Base-by-base conservation (phyloP, 1,139 yeast genomes). In the Yamadazyma blattariae region DNA sequence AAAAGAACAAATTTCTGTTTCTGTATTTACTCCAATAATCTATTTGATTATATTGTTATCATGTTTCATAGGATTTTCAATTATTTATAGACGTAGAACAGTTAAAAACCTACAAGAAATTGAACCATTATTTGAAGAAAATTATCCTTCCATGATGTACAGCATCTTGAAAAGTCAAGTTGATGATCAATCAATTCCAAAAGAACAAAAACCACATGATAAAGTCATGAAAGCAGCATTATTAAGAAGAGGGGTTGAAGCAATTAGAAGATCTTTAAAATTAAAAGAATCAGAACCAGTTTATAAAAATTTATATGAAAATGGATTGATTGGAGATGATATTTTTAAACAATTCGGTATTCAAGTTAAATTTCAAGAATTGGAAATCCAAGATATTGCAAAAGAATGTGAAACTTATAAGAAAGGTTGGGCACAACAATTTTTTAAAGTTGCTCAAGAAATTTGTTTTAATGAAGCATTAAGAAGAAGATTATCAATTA, bases 391-490 rank as follows among this genome's bases (percentile, higher is more conserved):
- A 56, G 90, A 83, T 38, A 72, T 89, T 36, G 82, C 85, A n/a
- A 64, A 58, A 37, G 96, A 88, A 59, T 87, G 95, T 32, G 89
- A 87, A 53, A 47, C 61, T 13, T 66, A 76, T 47, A 86, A 86
- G 54, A 75, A 79, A 34, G 94, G 88, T 19, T 90, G 97, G 96
- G 77, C 82, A 7, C 83, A 77, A 46, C 64, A 74, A 35, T 77
- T 88, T 51, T 84, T 89, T 55, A 83, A 84, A 10, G 77, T 84
- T 14, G 86, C 92, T 24, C 92, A 84, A 52, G 97, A 92, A 54
- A 82, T 92, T 32, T 87, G 96, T 46, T 86, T 88, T 61, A 90
- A 90, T 56, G 95, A 86, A 59, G 96, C 96, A 1, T 69, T 92
- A 38, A 77, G 94, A 61, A 77, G 94, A 65, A 79, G 97, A 52